Conservation (phyloP, 139 green algal species). For the Chlorella sorokiniana region DNA sequence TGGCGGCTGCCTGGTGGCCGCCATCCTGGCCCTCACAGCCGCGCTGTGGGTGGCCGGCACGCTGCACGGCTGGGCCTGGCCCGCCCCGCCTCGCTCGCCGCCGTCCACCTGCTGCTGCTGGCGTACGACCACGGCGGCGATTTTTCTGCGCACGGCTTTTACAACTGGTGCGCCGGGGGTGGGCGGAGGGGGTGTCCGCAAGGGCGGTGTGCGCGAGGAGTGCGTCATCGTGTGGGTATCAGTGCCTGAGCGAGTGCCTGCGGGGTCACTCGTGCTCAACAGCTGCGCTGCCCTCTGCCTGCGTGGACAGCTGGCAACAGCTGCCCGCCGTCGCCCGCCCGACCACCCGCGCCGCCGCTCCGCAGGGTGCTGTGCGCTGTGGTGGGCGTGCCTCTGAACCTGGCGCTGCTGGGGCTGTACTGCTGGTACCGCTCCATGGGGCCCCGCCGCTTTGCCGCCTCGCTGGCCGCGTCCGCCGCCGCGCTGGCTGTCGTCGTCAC, state of each 20-base stretch:
- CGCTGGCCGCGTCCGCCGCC: neutral
- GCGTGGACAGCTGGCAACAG: too few relatives aligned
- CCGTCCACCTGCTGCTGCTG: neutral
- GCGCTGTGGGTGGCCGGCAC: neutral
- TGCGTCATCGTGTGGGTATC: too few relatives aligned
- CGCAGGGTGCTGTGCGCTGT: slow-evolving; percentile 8
- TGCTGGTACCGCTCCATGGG: neutral
- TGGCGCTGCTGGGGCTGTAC: slow-evolving; percentile 13
- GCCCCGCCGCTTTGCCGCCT: neutral
- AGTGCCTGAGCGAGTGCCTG: too few relatives aligned
- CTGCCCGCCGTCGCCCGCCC: neutral
- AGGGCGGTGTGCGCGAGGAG: neutral
- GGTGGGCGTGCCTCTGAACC: slow-evolving; percentile 8
- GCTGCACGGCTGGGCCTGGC: slow-evolving; percentile 2
- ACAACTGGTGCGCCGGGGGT: slow-evolving; percentile 28
- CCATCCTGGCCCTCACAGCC: neutral
- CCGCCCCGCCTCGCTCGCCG: neutral
- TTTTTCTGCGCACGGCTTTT: slow-evolving; percentile 24
- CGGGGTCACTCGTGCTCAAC: too few relatives aligned
- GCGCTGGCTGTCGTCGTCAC: neutral
- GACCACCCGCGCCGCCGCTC: neutral
- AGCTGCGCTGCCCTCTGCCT: too few relatives aligned
- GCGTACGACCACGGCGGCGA: slow-evolving; percentile 14
- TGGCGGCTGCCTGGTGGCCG: neutral
- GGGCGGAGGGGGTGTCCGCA: neutral